Evolutionary conservation across 225 moss, liverwort and hornwort genomes (phyloP).

Genomic region (Marchantia polymorpha): DNA sequence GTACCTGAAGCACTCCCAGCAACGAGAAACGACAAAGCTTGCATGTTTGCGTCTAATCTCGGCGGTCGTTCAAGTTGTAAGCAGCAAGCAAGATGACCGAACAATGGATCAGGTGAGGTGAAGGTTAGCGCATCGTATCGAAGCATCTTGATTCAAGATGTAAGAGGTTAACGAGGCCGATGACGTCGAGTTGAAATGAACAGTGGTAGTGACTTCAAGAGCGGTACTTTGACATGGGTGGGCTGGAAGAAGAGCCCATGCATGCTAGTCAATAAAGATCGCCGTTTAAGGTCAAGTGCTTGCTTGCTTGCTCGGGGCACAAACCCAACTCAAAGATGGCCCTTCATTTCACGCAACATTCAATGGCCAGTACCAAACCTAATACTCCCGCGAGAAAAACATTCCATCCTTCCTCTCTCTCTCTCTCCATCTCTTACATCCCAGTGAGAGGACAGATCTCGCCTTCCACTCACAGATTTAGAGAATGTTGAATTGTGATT

Average conservation of each 20-base stretch:
- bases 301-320: background rate
- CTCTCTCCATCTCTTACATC: background rate
- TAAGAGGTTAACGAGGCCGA: background rate
- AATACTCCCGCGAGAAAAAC: background rate
- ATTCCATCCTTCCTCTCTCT: background rate
- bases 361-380: background rate
- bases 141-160: background rate
- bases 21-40: too few species aligned
- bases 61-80: too few species aligned
- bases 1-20: too few species aligned
- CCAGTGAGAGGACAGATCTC: background rate
- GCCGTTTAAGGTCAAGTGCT: background rate
- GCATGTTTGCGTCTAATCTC: too few species aligned
- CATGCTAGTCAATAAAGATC: slow-evolving; percentile 7
- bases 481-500: background rate
- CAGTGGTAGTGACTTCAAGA: background rate
- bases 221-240: background rate
- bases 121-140: background rate
- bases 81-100: too few species aligned
- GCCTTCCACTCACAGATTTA: background rate
- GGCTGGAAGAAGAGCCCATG: background rate
- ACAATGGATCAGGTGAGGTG: background rate
- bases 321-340: background rate
- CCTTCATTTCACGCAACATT: background rate
- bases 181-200: background rate